Percentiles rank a stretch among this genome's conserved stretches.
Evolutionary conservation across 2,329 filamentous ascomycete species (phyloP).

Genomic region (Tolypocladium guangdongense): DNA sequence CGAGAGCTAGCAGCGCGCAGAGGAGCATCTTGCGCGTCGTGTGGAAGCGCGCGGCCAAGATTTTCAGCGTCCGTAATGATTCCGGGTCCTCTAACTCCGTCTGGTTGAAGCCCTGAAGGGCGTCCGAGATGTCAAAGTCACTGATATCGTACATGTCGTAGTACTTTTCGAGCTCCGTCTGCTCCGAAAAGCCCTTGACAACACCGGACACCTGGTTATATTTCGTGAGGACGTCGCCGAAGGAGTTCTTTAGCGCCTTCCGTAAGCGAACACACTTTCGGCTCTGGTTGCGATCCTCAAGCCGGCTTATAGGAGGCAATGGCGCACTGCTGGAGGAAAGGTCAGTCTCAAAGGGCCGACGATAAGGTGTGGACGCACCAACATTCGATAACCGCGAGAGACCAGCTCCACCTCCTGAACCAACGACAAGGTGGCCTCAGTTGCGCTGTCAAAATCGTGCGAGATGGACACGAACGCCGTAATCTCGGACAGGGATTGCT

Average conservation of each 20-base stretch:
- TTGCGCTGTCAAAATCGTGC: slow-evolving; percentile 71
- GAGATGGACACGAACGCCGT: slow-evolving; percentile 60
- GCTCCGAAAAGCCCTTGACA: slow-evolving; percentile 64
- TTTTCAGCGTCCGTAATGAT: slow-evolving; percentile 70
- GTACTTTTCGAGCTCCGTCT: slow-evolving; percentile 80
- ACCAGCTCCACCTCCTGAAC: slow-evolving; percentile 95
- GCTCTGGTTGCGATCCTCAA: slow-evolving; percentile 73
- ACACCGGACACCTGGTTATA: slow-evolving; percentile 60
- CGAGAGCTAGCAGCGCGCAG: slow-evolving; percentile 79
- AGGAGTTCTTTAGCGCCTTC: slow-evolving; percentile 58
- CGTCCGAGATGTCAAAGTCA: slow-evolving; percentile 59
- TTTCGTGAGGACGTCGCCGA: slow-evolving; percentile 58
- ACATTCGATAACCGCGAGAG: slow-evolving; percentile 80
- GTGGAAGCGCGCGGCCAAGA: slow-evolving; percentile 69
- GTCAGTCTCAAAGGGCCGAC: background rate
- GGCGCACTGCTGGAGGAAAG: slow-evolving; percentile 58
- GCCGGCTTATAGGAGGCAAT: slow-evolving; percentile 79
- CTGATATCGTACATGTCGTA: slow-evolving; percentile 81
- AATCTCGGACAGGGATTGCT: slow-evolving; percentile 61
- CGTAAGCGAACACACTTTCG: slow-evolving; percentile 74
- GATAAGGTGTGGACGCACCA: slow-evolving; percentile 21
- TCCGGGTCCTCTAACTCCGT: slow-evolving; percentile 65
- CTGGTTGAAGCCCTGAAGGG: slow-evolving; percentile 53
- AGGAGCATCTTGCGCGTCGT: slow-evolving; percentile 75
- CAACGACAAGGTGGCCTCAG: slow-evolving; percentile 64